Conservation (phyloP, 441 rosid genomes). For the Erodium texanum region DNA sequence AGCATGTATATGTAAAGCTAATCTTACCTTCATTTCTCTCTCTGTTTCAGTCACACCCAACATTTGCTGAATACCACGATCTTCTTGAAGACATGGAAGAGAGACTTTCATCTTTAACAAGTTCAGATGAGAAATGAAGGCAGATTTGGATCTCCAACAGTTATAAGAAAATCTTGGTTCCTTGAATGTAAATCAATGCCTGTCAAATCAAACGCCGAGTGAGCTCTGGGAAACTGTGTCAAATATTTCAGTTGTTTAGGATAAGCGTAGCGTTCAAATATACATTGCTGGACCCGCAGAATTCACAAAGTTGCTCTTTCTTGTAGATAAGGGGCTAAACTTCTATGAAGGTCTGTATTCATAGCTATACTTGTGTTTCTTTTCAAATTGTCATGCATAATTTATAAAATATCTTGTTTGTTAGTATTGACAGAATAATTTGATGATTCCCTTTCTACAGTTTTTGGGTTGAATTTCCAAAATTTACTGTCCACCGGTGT, state of each 20-base stretch:
- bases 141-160: neutral
- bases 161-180: neutral
- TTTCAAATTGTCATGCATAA: no score
- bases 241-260: neutral
- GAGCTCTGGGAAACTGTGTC: neutral
- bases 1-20: neutral
- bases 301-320: conserved; percentile 8
- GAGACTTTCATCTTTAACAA: conserved; percentile 37
- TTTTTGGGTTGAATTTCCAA: no score
- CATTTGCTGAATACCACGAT: conserved; percentile 67
- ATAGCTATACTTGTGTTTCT: neutral
- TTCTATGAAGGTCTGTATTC: conserved; percentile 1
- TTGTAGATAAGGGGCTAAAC: conserved; percentile 30
- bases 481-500: no score
- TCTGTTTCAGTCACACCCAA: conserved; percentile 49
- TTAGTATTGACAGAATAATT: no score
- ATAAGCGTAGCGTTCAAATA: neutral
- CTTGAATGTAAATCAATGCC: neutral
- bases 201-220: conserved; percentile 3
- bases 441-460: no score
- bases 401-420: no score
- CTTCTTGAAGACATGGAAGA: conserved; percentile 60
- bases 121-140: conserved; percentile 25
- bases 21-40: conserved; percentile 15
- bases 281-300: conserved; percentile 7